Evolutionary conservation across 2,329 filamentous ascomycete species (phyloP).

Genomic region (Cercospora sp.): DNA sequence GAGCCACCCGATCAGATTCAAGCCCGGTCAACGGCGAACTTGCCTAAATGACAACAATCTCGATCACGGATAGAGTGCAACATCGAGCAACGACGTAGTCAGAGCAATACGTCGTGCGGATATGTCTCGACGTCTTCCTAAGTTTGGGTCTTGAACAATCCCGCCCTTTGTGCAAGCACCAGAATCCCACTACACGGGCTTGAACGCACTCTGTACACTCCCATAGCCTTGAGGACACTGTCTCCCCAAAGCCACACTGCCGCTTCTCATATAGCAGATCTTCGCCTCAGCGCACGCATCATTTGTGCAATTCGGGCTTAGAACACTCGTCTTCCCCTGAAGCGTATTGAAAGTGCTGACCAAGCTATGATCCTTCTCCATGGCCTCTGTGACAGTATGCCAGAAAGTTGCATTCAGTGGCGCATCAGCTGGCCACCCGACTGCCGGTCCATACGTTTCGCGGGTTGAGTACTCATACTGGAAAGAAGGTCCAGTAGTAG

Average conservation of each 20-base stretch:
- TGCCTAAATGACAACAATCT: no score
- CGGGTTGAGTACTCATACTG: conserved; percentile 56
- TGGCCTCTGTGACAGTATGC: conserved; percentile 59
- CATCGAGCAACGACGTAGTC: no score
- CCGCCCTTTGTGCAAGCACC: no score
- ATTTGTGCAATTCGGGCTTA: conserved; percentile 55
- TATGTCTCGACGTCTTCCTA: no score
- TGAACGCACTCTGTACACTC: conserved; percentile 46
- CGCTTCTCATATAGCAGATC: conserved; percentile 61
- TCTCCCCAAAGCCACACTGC: conserved; percentile 54
- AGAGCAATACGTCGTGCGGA: no score
- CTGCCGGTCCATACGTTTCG: conserved; percentile 49
- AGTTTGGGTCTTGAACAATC: no score
- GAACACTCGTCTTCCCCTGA: conserved; percentile 55
- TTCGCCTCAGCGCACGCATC: conserved; percentile 55
- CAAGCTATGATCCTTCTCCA: conserved; percentile 54
- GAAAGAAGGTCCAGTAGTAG: conserved; percentile 49
- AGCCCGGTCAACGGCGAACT: no score
- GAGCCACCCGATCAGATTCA: no score
- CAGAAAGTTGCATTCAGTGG: conserved; percentile 62
- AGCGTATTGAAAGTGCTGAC: conserved; percentile 54
- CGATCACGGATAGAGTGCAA: no score
- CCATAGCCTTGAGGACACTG: conserved; percentile 55
- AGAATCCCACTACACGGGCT: not conserved
- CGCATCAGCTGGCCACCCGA: conserved; percentile 49